Evolutionary conservation across 305 asterid species (phyloP).

Genomic region (Plantago coronopus): DNA sequence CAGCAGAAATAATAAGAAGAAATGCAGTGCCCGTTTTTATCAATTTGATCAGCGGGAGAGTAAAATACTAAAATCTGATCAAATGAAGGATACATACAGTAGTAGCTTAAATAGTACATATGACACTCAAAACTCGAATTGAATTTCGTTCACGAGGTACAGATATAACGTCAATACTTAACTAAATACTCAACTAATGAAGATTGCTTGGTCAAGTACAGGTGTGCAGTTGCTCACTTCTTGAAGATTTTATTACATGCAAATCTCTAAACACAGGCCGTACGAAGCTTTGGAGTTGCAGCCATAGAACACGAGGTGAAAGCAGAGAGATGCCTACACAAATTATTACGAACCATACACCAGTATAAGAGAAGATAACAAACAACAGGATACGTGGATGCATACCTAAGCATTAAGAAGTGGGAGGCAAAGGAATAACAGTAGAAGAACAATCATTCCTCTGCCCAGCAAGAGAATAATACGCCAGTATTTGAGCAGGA

Average conservation of each 20-base stretch:
- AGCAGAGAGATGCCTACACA: background rate
- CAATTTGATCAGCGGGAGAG: too few relatives aligned
- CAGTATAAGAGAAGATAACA: background rate
- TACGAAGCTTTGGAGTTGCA: constrained; percentile 8
- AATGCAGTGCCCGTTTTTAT: too few relatives aligned
- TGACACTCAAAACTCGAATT: constrained; percentile 1
- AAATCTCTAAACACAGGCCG: constrained; percentile 19
- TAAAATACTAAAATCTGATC: too few relatives aligned
- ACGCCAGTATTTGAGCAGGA: constrained; percentile 92
- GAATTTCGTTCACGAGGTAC: constrained; percentile 10
- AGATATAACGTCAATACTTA: background rate
- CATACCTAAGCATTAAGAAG: constrained; percentile 12
- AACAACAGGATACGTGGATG: background rate
- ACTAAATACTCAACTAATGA: background rate
- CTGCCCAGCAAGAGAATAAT: constrained; percentile 85
- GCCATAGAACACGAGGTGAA: background rate
- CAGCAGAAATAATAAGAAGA: too few relatives aligned
- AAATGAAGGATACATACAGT: too few relatives aligned
- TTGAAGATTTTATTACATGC: constrained; percentile 24
- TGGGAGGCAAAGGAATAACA: constrained; percentile 42
- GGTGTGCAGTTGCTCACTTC: background rate
- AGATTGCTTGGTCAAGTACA: constrained; percentile 15
- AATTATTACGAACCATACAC: constrained; percentile 22
- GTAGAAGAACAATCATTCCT: constrained; percentile 68
- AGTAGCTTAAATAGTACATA: too few relatives aligned